A percentile compares a stretch with the other conserved stretches of the same genome.
Conservation (phyloP, 139 green algal species). For the Coelastrella sp. region DNA sequence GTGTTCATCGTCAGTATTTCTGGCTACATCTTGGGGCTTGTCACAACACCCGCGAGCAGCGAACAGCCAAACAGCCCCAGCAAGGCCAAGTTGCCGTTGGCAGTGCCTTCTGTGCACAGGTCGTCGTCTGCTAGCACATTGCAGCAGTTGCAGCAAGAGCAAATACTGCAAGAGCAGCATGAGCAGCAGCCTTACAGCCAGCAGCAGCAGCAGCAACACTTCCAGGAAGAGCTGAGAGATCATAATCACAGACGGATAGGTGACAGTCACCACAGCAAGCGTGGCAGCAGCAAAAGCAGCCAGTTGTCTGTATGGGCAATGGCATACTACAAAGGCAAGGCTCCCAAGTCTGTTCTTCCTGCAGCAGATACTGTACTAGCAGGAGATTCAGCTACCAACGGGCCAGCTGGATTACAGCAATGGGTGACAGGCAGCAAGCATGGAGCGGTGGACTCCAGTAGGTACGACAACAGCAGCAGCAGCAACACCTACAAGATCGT, state of each 20-base stretch:
- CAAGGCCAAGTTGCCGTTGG: slow-evolving; percentile 14
- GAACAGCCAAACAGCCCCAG: slow-evolving; percentile 13
- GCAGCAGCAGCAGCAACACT: neutral
- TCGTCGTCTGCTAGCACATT: neutral
- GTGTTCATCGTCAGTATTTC: slow-evolving; percentile 52
- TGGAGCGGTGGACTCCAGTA: neutral
- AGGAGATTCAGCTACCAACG: neutral
- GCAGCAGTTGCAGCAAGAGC: neutral
- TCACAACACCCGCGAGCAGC: neutral
- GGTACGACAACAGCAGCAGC: neutral
- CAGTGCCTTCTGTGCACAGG: neutral
- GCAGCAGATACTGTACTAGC: neutral
- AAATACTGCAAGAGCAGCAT: neutral
- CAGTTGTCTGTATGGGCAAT: slow-evolving; percentile 30
- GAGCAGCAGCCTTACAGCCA: neutral
- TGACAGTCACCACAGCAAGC: neutral
- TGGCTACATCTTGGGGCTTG: slow-evolving; percentile 57
- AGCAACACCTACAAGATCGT: neutral
- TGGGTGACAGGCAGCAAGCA: neutral
- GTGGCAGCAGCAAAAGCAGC: slow-evolving; percentile 4
- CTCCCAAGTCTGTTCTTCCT: neutral
- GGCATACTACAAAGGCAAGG: slow-evolving; percentile 36
- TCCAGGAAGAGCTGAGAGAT: neutral
- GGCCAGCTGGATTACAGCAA: neutral
- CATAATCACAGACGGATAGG: neutral